Percentiles rank a stretch among this genome's conserved stretches.
phyloP scores from a whole-genome alignment of 257 asterid genomes.

The Thymus mandschuricus region DNA sequence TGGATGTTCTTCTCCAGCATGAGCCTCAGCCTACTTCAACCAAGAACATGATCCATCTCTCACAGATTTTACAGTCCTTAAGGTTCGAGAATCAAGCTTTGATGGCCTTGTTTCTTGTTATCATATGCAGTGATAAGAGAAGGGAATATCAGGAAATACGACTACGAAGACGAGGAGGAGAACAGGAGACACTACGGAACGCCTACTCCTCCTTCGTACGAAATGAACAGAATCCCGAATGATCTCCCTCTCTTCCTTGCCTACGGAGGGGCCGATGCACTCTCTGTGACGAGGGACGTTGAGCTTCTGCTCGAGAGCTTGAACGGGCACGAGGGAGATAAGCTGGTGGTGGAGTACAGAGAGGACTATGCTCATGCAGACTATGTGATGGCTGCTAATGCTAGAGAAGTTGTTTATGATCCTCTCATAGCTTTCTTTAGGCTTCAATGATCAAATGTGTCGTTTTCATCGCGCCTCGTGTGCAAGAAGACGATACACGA shows the following conservation, averaged over 20 bases:
- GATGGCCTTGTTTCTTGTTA: neutral
- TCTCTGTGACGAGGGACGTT: slow-evolving; percentile 55
- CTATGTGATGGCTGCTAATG: slow-evolving; percentile 58
- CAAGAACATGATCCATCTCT: slow-evolving; percentile 51
- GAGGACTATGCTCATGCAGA: slow-evolving; percentile 66
- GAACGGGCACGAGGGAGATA: slow-evolving; percentile 42
- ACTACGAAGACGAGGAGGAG: slow-evolving; percentile 51
- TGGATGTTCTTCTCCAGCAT: slow-evolving; percentile 32
- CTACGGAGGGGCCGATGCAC: slow-evolving; percentile 65
- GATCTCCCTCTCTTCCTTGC: slow-evolving; percentile 59
- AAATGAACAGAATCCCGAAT: slow-evolving; percentile 49
- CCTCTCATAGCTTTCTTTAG: slow-evolving; percentile 55
- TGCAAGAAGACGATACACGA: neutral
- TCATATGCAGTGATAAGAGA: slow-evolving; percentile 34
- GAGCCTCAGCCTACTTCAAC: slow-evolving; percentile 55
- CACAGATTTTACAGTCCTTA: slow-evolving; percentile 29
- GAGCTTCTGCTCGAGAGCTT: slow-evolving; percentile 41
- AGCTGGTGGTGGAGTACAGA: slow-evolving; percentile 43
- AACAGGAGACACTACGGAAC: slow-evolving; percentile 59
- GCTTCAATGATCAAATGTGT: slow-evolving; percentile 31
- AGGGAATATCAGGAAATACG: slow-evolving; percentile 54
- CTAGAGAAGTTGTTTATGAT: slow-evolving; percentile 56
- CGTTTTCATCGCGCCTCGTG: neutral
- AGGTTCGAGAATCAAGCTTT: neutral
- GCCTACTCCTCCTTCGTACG: slow-evolving; percentile 58